Conservation (phyloP, 2,329 filamentous ascomycete species). For the Paracoccidioides brasiliensis region DNA sequence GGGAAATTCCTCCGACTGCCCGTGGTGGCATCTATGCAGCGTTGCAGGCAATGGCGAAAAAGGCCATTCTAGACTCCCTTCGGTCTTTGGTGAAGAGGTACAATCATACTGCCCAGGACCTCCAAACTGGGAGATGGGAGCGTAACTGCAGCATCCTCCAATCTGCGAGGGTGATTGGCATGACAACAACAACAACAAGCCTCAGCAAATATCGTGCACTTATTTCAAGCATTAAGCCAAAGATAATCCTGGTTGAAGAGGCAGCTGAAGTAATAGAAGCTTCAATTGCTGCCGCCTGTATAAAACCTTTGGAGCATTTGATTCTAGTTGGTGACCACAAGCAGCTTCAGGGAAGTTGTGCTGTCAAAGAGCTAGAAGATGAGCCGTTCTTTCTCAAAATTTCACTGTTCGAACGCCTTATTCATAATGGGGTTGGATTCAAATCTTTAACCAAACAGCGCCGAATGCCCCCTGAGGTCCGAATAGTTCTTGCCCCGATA, state of each 20-base stretch:
- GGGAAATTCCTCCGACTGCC: conserved; percentile 40
- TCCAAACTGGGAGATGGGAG: conserved; percentile 47
- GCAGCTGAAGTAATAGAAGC: conserved; percentile 58
- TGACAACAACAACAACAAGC: conserved; percentile 74
- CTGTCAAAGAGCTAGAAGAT: conserved; percentile 45
- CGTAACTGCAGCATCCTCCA: conserved; percentile 48
- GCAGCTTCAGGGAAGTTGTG: conserved; percentile 57
- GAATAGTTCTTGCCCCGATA: conserved; percentile 48
- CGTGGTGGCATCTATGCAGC: conserved; percentile 55
- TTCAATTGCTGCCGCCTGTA: conserved; percentile 45
- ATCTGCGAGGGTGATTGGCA: conserved; percentile 46
- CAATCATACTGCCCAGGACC: conserved; percentile 35
- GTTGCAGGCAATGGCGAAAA: conserved; percentile 45
- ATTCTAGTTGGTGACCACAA: conserved; percentile 68
- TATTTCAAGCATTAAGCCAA: conserved; percentile 52
- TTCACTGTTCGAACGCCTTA: conserved; percentile 67
- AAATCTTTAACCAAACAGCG: conserved; percentile 56
- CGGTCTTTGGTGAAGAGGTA: conserved; percentile 40
- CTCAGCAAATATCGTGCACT: conserved; percentile 66
- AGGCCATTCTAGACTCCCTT: conserved; percentile 35
- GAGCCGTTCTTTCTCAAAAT: conserved; percentile 55
- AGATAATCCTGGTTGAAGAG: conserved; percentile 62
- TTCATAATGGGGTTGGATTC: conserved; percentile 52
- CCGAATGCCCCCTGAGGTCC: conserved; percentile 57
- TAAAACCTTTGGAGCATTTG: conserved; percentile 50